Evolutionary conservation across 441 rosid species (phyloP).

Genomic region (Populus trichocarpa): DNA sequence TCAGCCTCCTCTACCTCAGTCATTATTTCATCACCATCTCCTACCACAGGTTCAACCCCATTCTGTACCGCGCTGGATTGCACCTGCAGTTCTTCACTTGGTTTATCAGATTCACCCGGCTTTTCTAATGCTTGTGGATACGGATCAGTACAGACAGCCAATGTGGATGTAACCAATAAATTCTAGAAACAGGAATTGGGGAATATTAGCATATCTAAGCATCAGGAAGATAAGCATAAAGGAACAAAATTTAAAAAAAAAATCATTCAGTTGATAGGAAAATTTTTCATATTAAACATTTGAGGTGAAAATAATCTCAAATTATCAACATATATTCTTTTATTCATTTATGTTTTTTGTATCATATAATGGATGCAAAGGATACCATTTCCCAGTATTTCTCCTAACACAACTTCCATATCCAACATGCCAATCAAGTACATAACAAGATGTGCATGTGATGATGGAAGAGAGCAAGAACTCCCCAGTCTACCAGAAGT

Average conservation of each 20-base stretch:
- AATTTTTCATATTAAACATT: not conserved
- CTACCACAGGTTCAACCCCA: slow-evolving; percentile 56
- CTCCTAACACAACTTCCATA: not conserved
- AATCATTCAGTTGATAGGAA: not conserved
- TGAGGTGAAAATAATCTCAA: too few relatives aligned
- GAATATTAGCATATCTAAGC: not conserved
- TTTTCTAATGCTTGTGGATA: slow-evolving; percentile 36
- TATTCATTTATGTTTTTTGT: not conserved
- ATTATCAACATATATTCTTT: not conserved
- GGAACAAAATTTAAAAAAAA: not conserved
- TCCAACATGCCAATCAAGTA: not conserved
- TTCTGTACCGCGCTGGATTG: slow-evolving; percentile 42
- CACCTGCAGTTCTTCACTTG: slow-evolving; percentile 29
- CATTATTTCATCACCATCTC: slow-evolving; percentile 72
- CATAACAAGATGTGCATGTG: not conserved
- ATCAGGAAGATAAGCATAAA: not conserved
- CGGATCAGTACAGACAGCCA: slow-evolving; percentile 48
- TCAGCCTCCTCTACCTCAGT: slow-evolving; percentile 72
- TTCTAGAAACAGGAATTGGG: slow-evolving; percentile 43
- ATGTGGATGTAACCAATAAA: slow-evolving; percentile 72
- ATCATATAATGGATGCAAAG: not conserved
- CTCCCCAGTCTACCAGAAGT: not conserved
- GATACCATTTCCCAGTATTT: not conserved
- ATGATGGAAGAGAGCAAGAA: not conserved
- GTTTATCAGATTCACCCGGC: slow-evolving; percentile 31